Percentiles rank a stretch among this genome's conserved stretches.
Conservation (phyloP, 2,329 filamentous ascomycete genomes). For the Aspergillus tanneri region DNA sequence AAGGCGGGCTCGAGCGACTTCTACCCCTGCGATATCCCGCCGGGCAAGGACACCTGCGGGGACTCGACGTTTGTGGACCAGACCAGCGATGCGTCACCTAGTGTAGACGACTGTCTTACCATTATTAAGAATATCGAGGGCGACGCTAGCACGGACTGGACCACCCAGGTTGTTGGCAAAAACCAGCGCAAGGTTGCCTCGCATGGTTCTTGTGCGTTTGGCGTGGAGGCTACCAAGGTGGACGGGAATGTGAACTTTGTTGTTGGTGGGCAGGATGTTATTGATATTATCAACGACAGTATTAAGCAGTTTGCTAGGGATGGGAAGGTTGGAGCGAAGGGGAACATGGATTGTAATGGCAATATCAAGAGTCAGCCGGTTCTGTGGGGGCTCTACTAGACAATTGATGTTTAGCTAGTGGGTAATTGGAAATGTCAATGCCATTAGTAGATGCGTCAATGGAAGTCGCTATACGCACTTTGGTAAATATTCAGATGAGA, state of each 20-base stretch:
- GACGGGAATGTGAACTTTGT: constrained; percentile 12
- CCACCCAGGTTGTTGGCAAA: constrained; percentile 7
- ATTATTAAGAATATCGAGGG: constrained; percentile 21
- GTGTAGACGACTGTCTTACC: constrained; percentile 12
- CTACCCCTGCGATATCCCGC: constrained; percentile 14
- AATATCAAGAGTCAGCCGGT: constrained; percentile 16
- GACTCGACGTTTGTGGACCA: constrained; percentile 14
- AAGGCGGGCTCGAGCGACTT: constrained; percentile 18
- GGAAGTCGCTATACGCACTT: no score
- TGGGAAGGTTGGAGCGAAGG: constrained; percentile 17
- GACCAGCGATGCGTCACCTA: constrained; percentile 27
- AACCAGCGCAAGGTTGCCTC: constrained; percentile 6
- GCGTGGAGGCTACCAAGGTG: constrained; percentile 9
- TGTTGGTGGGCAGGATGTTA: constrained; percentile 13
- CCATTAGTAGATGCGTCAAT: no score
- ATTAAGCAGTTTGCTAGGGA: constrained; percentile 5
- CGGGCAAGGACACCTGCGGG: constrained; percentile 6
- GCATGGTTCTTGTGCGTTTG: constrained; percentile 9
- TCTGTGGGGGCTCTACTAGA: constrained; percentile 18
- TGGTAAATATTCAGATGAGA: no score
- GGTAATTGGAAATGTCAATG: no score
- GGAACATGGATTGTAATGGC: constrained; percentile 18
- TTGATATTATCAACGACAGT: constrained; percentile 14
- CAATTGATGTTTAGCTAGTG: background rate
- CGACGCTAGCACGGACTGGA: constrained; percentile 8